Percentiles rank a stretch among this genome's conserved stretches.
These are phyloP conservation scores for Arabis alpina DNA, from an alignment of 345 rosid species.

Conservation along the genomic window DNA sequence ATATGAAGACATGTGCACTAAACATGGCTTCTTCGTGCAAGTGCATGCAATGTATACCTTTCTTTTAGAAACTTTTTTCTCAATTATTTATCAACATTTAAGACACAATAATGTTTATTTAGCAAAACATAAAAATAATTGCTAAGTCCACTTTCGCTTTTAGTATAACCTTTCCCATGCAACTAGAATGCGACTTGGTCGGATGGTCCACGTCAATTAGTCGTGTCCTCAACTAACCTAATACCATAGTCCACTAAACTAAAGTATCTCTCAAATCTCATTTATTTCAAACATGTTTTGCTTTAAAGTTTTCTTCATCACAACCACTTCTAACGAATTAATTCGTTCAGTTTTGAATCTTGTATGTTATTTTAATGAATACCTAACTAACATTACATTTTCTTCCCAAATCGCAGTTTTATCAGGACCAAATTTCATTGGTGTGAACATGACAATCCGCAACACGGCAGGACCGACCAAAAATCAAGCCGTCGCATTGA, in stretches of 20 bases:
- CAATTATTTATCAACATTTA: background rate
- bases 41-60: slow-evolving; percentile 34
- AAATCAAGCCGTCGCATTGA: slow-evolving; percentile 85
- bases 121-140: slow-evolving; percentile 16
- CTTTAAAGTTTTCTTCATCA: background rate
- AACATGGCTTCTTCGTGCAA: slow-evolving; percentile 37
- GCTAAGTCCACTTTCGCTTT: slow-evolving; percentile 9
- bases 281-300: background rate
- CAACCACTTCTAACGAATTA: slow-evolving; percentile 20
- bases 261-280: background rate
- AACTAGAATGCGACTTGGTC: slow-evolving; percentile 38
- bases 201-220: slow-evolving; percentile 39
- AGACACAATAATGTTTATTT: background rate
- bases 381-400: slow-evolving; percentile 10
- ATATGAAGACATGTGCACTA: slow-evolving; percentile 24
- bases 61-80: background rate
- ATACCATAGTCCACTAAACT: slow-evolving; percentile 35
- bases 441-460: slow-evolving; percentile 71
- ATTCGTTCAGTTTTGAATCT: background rate
- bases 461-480: slow-evolving; percentile 90
- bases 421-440: slow-evolving; percentile 74
- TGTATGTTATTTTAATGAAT: background rate
- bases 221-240: slow-evolving; percentile 36
- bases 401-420: slow-evolving; percentile 54
- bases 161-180: slow-evolving; percentile 31